phyloP scores from a whole-genome alignment of 2,329 filamentous ascomycete species.

The Pseudocercospora macadamiae region DNA sequence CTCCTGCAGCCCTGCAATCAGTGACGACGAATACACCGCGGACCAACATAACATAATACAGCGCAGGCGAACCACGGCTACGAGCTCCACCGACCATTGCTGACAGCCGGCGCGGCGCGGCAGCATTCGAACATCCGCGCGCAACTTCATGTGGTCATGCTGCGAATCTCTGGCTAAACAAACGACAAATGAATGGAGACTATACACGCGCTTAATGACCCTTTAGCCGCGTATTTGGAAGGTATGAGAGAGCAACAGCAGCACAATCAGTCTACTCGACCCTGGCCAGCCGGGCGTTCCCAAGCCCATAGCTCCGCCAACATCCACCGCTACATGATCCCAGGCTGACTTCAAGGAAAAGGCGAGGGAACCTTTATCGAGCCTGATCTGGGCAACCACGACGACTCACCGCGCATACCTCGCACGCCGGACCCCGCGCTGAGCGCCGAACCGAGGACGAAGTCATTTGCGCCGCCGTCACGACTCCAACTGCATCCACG shows the following conservation, averaged over 20 bases:
- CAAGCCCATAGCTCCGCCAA: conserved; percentile 4
- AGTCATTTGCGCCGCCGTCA: conserved; percentile 42
- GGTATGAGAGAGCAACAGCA: conserved; percentile 66
- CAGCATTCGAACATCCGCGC: neutral
- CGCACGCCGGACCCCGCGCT: conserved; percentile 7
- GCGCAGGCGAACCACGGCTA: neutral
- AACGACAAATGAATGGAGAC: conserved; percentile 71
- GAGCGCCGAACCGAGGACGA: conserved; percentile 9
- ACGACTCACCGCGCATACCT: conserved; percentile 12
- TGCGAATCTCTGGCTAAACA: conserved; percentile 3
- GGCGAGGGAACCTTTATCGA: conserved; percentile 38
- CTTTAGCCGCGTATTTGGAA: conserved; percentile 86
- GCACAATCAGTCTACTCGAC: too few relatives aligned
- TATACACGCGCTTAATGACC: conserved; percentile 82
- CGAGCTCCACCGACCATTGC: neutral
- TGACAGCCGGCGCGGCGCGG: neutral
- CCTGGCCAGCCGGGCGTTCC: neutral
- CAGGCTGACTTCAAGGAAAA: conserved; percentile 19
- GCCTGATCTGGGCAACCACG: conserved; percentile 20
- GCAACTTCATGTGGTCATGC: neutral
- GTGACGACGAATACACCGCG: neutral
- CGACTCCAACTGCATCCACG: conserved; percentile 20
- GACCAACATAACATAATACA: neutral
- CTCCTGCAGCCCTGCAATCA: neutral
- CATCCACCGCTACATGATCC: conserved; percentile 7